Conservation (phyloP, 805 yeast genomes). For the Nakazawaea anatomiae region DNA sequence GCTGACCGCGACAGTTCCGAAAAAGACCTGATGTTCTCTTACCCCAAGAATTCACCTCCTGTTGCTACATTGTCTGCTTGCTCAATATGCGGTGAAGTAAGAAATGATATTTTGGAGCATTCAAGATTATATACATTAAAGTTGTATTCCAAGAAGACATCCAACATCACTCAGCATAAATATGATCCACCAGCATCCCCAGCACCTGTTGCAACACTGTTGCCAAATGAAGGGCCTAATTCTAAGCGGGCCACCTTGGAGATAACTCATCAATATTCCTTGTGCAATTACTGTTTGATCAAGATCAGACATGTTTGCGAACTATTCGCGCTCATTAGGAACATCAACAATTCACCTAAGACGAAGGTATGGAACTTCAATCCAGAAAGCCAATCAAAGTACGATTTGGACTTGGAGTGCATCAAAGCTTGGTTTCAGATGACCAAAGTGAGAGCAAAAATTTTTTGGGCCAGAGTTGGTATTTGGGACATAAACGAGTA, state of each 20-base stretch:
- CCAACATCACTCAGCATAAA: conserved; percentile 12
- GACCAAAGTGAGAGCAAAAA: conserved; percentile 57
- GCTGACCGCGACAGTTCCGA: conserved; percentile 14
- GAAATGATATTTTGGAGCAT: conserved; percentile 67
- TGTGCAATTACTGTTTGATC: conserved; percentile 77
- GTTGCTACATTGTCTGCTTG: conserved; percentile 75
- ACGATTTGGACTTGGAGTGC: conserved; percentile 13
- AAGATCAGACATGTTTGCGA: conserved; percentile 82
- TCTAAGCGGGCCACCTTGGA: conserved; percentile 16
- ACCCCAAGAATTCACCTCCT: conserved; percentile 50
- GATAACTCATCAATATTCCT: conserved; percentile 47
- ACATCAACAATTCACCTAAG: conserved; percentile 39
- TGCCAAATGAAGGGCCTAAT: conserved; percentile 13
- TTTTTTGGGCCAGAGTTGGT: conserved; percentile 84
- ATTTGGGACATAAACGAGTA: conserved; percentile 48
- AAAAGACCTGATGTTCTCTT: conserved; percentile 34
- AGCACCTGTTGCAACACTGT: conserved; percentile 2
- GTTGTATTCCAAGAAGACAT: conserved; percentile 24
- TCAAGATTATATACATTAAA: conserved; percentile 71
- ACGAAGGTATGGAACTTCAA: conserved; percentile 54
- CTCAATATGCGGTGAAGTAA: conserved; percentile 75
- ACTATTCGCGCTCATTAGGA: conserved; percentile 68
- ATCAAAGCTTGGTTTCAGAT: conserved; percentile 58
- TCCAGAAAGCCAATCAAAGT: conserved; percentile 20
- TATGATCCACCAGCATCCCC: conserved; percentile 12